Base-by-base conservation (phyloP, 129 eudicot genomes). In the Chrysanthemum seticuspe region DNA sequence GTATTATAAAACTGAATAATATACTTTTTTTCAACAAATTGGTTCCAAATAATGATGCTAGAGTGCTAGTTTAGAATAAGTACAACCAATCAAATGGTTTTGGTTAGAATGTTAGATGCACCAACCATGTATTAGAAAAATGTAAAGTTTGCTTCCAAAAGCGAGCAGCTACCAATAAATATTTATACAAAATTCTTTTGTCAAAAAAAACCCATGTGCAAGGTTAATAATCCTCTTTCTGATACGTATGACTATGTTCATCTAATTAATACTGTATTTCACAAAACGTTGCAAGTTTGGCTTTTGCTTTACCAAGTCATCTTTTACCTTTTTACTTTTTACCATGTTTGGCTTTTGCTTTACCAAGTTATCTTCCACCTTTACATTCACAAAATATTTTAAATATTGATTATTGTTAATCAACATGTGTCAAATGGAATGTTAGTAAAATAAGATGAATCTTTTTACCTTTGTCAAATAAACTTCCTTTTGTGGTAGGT, bases 181-280 rank as follows among this genome's bases (percentile, higher is more conserved):
- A 4, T 73, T 15, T 16, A 48, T 21, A 2, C 10, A 9, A 25
- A 5, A 0, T 4, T 14, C 3, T 29, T n/a, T 51, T 40, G 7
- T n/a, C 66, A 62, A 53, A 70, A 62, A 59, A 62, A 23, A 15
- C 53, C 57, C 71, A 62, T 62, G 81, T 70, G 66, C 71, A 77
- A 60, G 48, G n/a, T 62, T 19, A 4, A 10, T 51, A 12, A 10
- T 13, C 7, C 40, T 34, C 40, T 34, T 31, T 34, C 40, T 12
- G 56, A 51, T 11, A 51, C 56, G n/a, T 50, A 51, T 51, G 15
- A 34, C 45, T 40, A 40, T 40, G 45, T 8, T 40, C 47, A 40
- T 40, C 47, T 36, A 36, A 36, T 36, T 36, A 6, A 6, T 36
- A 34, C 7, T 25, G 4, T 3, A 36, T 5, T 36, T 36, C 8